Evolutionary conservation across 495 filamentous ascomycete genomes (phyloP).

Genomic region (Aspergillus cristatus): DNA sequence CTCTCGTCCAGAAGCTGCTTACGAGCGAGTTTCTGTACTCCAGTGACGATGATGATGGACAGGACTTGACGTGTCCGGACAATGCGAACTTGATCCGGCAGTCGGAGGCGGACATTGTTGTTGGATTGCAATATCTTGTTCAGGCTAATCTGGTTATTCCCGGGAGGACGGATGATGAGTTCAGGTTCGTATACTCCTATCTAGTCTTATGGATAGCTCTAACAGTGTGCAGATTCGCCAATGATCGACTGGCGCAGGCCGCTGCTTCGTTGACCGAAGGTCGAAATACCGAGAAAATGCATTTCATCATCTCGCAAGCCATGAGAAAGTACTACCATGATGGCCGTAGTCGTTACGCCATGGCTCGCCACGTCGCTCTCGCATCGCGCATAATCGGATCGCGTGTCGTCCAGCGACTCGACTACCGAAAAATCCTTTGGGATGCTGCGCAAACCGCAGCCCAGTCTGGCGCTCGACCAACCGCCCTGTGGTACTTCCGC

Average conservation of each 20-base stretch:
- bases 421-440: slow-evolving; percentile 64
- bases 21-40: slow-evolving; percentile 55
- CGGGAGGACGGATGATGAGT: slow-evolving; percentile 67
- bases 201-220: slow-evolving; percentile 13
- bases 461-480: slow-evolving; percentile 69
- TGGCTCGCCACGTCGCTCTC: slow-evolving; percentile 67
- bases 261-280: slow-evolving; percentile 60
- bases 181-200: slow-evolving; percentile 28
- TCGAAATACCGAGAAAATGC: slow-evolving; percentile 63
- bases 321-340: slow-evolving; percentile 59
- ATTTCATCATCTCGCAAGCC: slow-evolving; percentile 73
- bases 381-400: slow-evolving; percentile 62
- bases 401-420: slow-evolving; percentile 45
- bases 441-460: slow-evolving; percentile 66
- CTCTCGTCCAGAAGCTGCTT: slow-evolving; percentile 66
- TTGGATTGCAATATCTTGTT: slow-evolving; percentile 68
- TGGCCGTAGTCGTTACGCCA: slow-evolving; percentile 54
- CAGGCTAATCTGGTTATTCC: slow-evolving; percentile 67
- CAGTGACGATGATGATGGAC: slow-evolving; percentile 21
- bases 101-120: slow-evolving; percentile 48
- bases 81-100: slow-evolving; percentile 24
- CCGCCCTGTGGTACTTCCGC: slow-evolving; percentile 68
- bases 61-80: slow-evolving; percentile 25
- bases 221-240: slow-evolving; percentile 54
- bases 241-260: slow-evolving; percentile 75